Evolutionary conservation across 441 rosid genomes (phyloP), one percentile per base, ranked within the genome.

Genomic region (Adansonia grandidieri): DNA sequence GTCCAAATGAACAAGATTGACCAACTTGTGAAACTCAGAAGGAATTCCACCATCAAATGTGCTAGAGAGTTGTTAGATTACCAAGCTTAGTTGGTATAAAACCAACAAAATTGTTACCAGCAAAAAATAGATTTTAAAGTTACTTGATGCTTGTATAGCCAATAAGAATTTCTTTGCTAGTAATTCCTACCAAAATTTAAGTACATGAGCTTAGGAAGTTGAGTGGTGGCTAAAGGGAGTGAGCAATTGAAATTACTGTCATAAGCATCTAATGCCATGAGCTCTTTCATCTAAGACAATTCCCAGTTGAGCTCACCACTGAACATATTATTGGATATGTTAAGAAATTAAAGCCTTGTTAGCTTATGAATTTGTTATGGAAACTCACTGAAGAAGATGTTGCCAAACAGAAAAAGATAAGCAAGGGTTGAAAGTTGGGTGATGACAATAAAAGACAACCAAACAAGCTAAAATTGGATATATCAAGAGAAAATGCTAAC

Each of bases 171-270:
- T 84, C 88, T 6, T 92, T 91, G 45, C 87, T 3, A 48, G 20
- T 83, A 20, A 42, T 89, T 89, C 58, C 86, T 86, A 44, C 88
- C 88, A n/a, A 86, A 91, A 79, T 88, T 87, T 80, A 93, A 83
- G 87, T 86, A 81, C 77, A 80, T 78, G 37, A 93, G 87, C 51
- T 78, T 86, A 54, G 79, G 71, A 72, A 89, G 89, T 51, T 84
- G 73, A 10, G 85, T 73, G 6, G 91, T 70, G n/a, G 91, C 87
- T 9, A 81, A 28, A 20, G 98, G 98, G 10, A 94, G 93, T 0
- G 92, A 85, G 3, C 95, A 91, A n/a, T 86, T 90, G 84, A 95
- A 88, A 76, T 79, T 89, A 85, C 92, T 95, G 81, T 95, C 79
- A 51, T 93, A 95, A 71, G 87, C 88, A 79, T 95, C 97, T 4